Conservation (phyloP, 1,284 basidiomycete genomes). For the Xerocomus cyaneibrunnescens region DNA sequence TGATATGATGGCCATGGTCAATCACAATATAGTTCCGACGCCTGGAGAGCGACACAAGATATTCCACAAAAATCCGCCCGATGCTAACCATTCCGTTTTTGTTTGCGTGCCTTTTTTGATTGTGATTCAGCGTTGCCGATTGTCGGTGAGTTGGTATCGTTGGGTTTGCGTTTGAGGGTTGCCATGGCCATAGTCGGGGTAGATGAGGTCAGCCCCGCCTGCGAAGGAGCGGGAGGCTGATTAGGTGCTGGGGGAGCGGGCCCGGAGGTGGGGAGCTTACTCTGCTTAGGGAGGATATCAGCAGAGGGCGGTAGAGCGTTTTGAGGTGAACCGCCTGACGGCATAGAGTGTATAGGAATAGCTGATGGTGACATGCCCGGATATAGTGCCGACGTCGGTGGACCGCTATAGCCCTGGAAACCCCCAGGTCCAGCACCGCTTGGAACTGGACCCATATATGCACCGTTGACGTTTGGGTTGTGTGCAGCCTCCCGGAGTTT, state of each 20-base stretch:
- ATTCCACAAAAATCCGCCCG: slow-evolving; percentile 30
- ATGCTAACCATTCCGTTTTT: slow-evolving; percentile 38
- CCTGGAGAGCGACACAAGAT: slow-evolving; percentile 29
- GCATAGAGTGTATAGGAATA: slow-evolving; percentile 31
- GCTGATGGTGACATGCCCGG: slow-evolving; percentile 46
- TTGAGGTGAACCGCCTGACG: slow-evolving; percentile 48
- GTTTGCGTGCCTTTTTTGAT: slow-evolving; percentile 50
- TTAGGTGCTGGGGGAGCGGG: slow-evolving; percentile 43
- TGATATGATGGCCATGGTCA: slow-evolving; percentile 27
- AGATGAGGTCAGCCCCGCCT: slow-evolving; percentile 41
- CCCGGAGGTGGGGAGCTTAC: slow-evolving; percentile 49
- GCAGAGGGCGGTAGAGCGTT: slow-evolving; percentile 45
- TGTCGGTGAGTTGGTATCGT: slow-evolving; percentile 53
- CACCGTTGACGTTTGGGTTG: slow-evolving; percentile 24
- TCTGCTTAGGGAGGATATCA: slow-evolving; percentile 52
- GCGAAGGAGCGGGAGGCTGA: slow-evolving; percentile 41
- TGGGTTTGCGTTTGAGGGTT: slow-evolving; percentile 65
- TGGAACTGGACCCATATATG: slow-evolving; percentile 21
- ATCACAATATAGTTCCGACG: slow-evolving; percentile 35
- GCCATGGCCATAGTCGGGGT: slow-evolving; percentile 54
- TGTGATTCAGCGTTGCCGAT: slow-evolving; percentile 47
- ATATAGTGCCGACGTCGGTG: slow-evolving; percentile 45
- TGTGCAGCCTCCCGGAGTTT: slow-evolving; percentile 32
- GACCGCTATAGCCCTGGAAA: slow-evolving; percentile 26
- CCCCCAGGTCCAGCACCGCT: slow-evolving; percentile 21